phyloP scores from a whole-genome alignment of 805 yeast species.

The Sporopachydermia quercuum region DNA sequence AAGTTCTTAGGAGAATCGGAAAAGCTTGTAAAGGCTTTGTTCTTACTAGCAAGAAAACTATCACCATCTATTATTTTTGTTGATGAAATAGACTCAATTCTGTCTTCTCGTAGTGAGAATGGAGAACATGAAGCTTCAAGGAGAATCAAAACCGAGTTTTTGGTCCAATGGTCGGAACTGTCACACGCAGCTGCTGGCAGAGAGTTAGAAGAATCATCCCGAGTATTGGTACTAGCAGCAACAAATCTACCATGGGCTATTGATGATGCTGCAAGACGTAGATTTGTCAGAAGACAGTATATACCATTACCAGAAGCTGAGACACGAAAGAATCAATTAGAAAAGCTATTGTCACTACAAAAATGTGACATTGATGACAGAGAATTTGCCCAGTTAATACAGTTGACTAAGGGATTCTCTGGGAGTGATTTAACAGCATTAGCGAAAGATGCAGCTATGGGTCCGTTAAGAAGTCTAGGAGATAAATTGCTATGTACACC shows the following conservation, averaged over 20 bases:
- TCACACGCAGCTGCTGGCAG: conserved; percentile 77
- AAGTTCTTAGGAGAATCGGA: conserved; percentile 77
- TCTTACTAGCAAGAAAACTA: conserved; percentile 66
- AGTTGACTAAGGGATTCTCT: conserved; percentile 69
- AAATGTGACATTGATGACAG: conserved; percentile 49
- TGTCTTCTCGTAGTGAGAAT: conserved; percentile 65
- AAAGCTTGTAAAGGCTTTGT: conserved; percentile 79
- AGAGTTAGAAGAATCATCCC: conserved; percentile 30
- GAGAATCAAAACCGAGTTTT: conserved; percentile 80
- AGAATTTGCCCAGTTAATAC: conserved; percentile 49
- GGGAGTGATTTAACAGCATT: conserved; percentile 87
- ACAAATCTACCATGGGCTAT: conserved; percentile 95
- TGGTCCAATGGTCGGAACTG: conserved; percentile 92
- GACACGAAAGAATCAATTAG: conserved; percentile 60
- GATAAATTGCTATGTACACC: conserved; percentile 59
- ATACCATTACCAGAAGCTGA: conserved; percentile 86
- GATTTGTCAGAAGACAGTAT: conserved; percentile 83
- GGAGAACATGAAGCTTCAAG: conserved; percentile 80
- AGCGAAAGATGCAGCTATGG: conserved; percentile 97
- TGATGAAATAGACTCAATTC: conserved; percentile 86
- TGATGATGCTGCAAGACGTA: conserved; percentile 90
- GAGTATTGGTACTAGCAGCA: conserved; percentile 87
- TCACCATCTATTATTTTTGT: conserved; percentile 91
- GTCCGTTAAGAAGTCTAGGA: conserved; percentile 81
- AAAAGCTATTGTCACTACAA: conserved; percentile 53